Evolutionary conservation across 2,329 filamentous ascomycete genomes (phyloP), one percentile per base, ranked within the genome.

Genomic region (Tolypocladium inflatum): DNA sequence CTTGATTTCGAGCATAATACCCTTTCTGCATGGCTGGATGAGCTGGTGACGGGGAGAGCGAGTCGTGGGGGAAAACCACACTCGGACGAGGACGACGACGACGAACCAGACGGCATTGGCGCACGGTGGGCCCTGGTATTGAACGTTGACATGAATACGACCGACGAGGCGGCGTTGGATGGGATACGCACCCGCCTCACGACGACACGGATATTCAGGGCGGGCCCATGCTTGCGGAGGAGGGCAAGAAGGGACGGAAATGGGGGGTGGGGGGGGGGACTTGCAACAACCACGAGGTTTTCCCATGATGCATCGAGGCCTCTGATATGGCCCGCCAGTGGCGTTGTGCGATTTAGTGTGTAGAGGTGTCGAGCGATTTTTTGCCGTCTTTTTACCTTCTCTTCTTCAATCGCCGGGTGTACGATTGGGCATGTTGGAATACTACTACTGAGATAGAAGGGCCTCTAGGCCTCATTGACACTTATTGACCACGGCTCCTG

Each of bases 341-440:
- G 61, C 60, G 61, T 63, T 63, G 60, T 60, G 54, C 58, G 52
- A 54, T 58, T 60, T 58, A 26, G 56, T 54, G 55, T 57, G 41
- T 54, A 57, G 51, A 53, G 35, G 51, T 37, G 43, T 53, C 38
- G 35, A 54, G 60, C 57, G 57, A 48, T 52, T 48, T 38, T 38
- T 55, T 30, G 26, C 35, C 15, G 4, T 41, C 21, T 41, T 55
- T 33, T 19, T 41, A 55, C 53, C 43, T 52, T 48, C 33, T 7
- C 48, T 51, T 42, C 52, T 35, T 42, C 26, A 41, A 38, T 23
- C 39, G 15, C 37, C 23, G 37, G 15, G 50, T 61, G 54, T 60
- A 61, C 56, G 58, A 60, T 58, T 61, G 58, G 55, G 23, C 43
- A 54, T 54, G 38, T 33, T 35, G 8, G 35, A 37, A 55, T 15